Conservation (phyloP, 1,284 basidiomycete genomes). For the Ustilago bromivora region DNA sequence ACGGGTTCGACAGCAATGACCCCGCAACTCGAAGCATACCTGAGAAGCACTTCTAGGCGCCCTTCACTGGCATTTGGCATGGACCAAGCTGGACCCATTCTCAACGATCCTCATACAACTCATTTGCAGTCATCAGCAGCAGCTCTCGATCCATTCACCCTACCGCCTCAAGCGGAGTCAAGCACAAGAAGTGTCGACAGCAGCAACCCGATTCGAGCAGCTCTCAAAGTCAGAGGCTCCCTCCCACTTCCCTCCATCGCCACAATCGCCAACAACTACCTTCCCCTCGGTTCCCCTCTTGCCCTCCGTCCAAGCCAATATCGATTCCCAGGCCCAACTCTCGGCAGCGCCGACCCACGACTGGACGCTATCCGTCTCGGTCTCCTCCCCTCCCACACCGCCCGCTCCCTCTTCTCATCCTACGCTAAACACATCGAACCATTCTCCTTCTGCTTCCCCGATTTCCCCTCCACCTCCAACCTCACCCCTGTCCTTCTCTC, state of each 20-base stretch:
- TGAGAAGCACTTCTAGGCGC: not conserved
- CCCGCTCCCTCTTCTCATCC: constrained; percentile 20
- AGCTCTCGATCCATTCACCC: not conserved
- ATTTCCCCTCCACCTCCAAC: constrained; percentile 36
- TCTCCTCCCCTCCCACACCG: constrained; percentile 22
- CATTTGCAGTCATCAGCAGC: not conserved
- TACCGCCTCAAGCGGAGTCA: not conserved
- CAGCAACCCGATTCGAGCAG: no score
- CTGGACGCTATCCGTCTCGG: constrained; percentile 37
- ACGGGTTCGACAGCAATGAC: not conserved
- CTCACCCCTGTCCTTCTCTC: constrained; percentile 33
- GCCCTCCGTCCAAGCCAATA: constrained; percentile 21
- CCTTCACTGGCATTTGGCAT: not conserved
- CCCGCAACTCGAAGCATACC: constrained; percentile 1
- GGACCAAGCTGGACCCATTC: not conserved
- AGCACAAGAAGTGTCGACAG: not conserved
- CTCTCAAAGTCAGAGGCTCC: not conserved
- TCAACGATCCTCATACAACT: not conserved
- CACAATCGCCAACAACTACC: not conserved
- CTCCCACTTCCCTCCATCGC: constrained; percentile 7
- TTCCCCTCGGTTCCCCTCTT: not conserved
- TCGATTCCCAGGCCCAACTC: constrained; percentile 19
- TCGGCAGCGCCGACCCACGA: constrained; percentile 36
- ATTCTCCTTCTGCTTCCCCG: constrained; percentile 33
- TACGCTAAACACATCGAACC: constrained; percentile 36